phyloP scores from a whole-genome alignment of 345 rosid species.

The Populus ilicifolia region DNA sequence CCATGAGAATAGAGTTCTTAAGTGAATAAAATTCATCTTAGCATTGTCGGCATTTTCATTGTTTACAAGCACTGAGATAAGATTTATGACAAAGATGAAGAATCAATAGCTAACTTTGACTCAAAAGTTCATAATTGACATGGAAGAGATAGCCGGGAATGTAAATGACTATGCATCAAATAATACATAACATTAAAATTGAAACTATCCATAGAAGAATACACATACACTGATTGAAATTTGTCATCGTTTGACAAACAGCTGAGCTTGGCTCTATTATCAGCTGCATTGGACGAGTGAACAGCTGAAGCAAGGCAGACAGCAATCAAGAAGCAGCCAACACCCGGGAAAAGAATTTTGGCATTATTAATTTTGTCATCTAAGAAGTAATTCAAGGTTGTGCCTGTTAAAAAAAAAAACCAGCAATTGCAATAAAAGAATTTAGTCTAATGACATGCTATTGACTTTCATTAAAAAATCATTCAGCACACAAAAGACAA shows the following conservation, averaged over 20 bases:
- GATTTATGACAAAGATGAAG: background rate
- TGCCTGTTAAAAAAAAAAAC: constrained; percentile 46
- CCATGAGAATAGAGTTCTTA: background rate
- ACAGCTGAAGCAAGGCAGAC: constrained; percentile 75
- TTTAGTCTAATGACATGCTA: background rate
- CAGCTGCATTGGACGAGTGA: constrained; percentile 71
- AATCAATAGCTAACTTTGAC: background rate
- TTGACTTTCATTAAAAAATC: background rate
- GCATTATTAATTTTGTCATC: constrained; percentile 76
- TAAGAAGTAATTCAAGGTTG: constrained; percentile 79
- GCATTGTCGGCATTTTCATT: background rate
- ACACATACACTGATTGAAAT: constrained; percentile 30
- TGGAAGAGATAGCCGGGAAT: background rate
- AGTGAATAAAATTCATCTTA: background rate
- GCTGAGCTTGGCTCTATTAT: constrained; percentile 56
- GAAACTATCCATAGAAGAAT: background rate
- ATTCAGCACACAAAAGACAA: background rate
- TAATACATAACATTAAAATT: background rate
- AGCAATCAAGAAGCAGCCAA: constrained; percentile 77
- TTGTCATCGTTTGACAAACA: constrained; percentile 26
- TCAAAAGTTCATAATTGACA: background rate
- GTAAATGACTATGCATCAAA: background rate
- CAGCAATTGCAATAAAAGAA: background rate
- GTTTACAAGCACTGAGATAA: background rate
- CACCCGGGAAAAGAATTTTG: constrained; percentile 72